Evolutionary conservation across 176 grass and related monocot species (phyloP).

Genomic region (Bolboschoenus planiculmis): DNA sequence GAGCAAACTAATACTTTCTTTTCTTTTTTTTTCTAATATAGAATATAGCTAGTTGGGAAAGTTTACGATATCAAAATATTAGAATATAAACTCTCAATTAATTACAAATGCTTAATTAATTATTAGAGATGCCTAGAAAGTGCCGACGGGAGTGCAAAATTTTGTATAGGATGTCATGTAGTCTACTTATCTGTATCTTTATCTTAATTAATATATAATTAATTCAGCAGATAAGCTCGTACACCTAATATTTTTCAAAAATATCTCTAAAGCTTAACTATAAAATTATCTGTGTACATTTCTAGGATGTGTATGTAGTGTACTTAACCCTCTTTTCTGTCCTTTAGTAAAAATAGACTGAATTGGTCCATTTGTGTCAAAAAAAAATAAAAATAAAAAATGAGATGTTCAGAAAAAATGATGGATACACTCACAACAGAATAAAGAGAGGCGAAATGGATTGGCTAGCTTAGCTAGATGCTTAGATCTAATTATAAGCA

Average conservation of each 20-base stretch:
- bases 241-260: not conserved
- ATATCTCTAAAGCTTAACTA: not conserved
- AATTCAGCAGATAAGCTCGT: not conserved
- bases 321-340: not conserved
- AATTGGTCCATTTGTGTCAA: not conserved
- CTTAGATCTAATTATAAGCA: conserved; percentile 4
- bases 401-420: not conserved
- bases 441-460: not conserved
- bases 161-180: not conserved
- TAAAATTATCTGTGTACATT: not conserved
- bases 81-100: not conserved
- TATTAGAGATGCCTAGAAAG: not conserved
- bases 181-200: not conserved
- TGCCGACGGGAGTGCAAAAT: not conserved
- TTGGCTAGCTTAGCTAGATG: not conserved
- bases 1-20: not conserved
- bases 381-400: not conserved
- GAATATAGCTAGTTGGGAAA: not conserved
- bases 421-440: not conserved
- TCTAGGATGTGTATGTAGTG: not conserved
- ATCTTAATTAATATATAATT: not conserved
- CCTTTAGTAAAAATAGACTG: not conserved
- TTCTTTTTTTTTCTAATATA: not conserved
- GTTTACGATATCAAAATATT: not conserved
- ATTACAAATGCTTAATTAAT: not conserved